Evolutionary conservation across 1,139 yeast species (phyloP), one percentile per base, ranked within the genome.

Genomic region (Kluyveromyces sp.): DNA sequence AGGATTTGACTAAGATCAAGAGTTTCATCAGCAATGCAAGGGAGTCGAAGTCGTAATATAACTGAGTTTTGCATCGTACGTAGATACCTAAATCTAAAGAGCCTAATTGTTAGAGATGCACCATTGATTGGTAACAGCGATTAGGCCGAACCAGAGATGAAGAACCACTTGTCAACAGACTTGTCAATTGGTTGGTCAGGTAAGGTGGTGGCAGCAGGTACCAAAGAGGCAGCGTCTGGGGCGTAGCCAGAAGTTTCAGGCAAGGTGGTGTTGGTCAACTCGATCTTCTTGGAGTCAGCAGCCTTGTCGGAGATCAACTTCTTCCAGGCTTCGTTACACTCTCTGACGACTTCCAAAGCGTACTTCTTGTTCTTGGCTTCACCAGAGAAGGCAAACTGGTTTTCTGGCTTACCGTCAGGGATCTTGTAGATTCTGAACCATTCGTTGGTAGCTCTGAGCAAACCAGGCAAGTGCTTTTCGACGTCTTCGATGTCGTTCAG

Each of bases 91-190:
- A 20, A 36, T 13, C 13, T 28, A 28, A 20, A 16, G 31, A 13
- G 13, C 13, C 11, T 20, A 19, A 7, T 15, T n/a, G 36, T 6
- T 18, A 12, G 12, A 6, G 16, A n/a, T 6, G 16, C 29, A 25
- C 11, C 11, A 8, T 8, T 25, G 12, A 8, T 25, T 25, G 29
- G 13, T n/a, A n/a, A n/a, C n/a, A 12, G 3, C n/a, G 30, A 11
- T 64, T 69, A 78, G 58, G 80, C 80, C 50, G 79, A 70, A 70
- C 96, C 96, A 53, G 97, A 86, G 67, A 92, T 92, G 79, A 80
- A 92, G 78, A 92, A 92, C 98, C 98, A 92, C 75, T 92, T 92
- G 78, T 92, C 97, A 65, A 92, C 73, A 46, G 96, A 87, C 70
- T 86, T 80, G 74, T 92, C 98, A 67, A 92, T 86, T 68, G 96